Evolutionary conservation across 2,329 filamentous ascomycete species (phyloP), one percentile per base, ranked within the genome.

Genomic region (Nemania abortiva): DNA sequence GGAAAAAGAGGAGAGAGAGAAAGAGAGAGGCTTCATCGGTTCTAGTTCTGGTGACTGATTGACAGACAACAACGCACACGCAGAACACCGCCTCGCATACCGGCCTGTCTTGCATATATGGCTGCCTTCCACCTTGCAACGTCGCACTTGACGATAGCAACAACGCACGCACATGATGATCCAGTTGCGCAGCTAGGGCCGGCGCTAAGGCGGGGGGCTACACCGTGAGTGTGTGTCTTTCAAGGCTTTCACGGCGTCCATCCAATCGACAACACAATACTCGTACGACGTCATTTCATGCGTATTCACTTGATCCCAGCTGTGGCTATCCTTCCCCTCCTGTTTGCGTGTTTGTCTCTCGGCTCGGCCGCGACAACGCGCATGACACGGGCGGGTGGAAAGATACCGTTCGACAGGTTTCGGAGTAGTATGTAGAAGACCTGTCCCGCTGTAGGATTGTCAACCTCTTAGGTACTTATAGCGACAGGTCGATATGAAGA

Each of bases 121-220:
- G 62, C 59, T 63, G 65, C 62, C 66, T 66, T 63, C 31, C 31
- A 31, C 39, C 45, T 60, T 63, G 63, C 55, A 63, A 70, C 52
- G 62, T 61, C 56, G 54, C 63, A 42, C 62, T 63, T 18, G n/a
- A 65, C 47, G 29, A 49, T 42, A 61, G 53, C 63, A 62, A 61
- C 49, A 56, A 39, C 42, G 47, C 52, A 55, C 42, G 27, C 50
- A 20, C 42, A 53, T 10, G 15, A 63, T 58, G 63, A 59, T 60
- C 58, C 47, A 49, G 54, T 63, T 45, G 31, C 11, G 52, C 54
- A 60, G 62, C 42, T 63, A 50, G 42, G 54, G 42, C 56, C 37
- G 37, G 37, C 6, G 11, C 37, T 42, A 42, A 42, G 37, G 34
- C 49, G 59, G 29, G 34, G 55, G 59, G 29, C 63, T 20, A 50